These are phyloP conservation scores for Giardia muris DNA, from an alignment of 208 protist genomes.

Conservation along the genomic window DNA sequence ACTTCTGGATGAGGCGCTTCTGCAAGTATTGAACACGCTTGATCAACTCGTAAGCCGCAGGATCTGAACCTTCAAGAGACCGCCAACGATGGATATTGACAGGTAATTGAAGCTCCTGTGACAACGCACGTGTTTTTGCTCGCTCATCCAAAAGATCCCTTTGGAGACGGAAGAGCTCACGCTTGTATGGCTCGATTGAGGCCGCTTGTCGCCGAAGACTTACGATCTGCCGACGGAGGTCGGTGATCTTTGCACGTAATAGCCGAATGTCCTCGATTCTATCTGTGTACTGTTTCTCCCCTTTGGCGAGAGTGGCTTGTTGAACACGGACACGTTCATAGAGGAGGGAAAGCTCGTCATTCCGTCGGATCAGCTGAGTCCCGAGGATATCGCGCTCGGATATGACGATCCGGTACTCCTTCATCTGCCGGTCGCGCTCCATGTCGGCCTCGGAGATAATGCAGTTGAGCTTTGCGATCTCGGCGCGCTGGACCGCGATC, in stretches of 20 bases:
- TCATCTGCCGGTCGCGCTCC: constrained; percentile 61
- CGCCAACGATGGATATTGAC: constrained; percentile 92
- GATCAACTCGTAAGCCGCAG: constrained; percentile 71
- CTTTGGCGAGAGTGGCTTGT: constrained; percentile 69
- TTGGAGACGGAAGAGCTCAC: constrained; percentile 63
- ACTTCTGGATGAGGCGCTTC: constrained; percentile 72
- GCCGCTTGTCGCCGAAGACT: constrained; percentile 56
- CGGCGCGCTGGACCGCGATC: constrained; percentile 52
- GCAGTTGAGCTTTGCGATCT: constrained; percentile 67
- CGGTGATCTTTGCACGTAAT: constrained; percentile 63
- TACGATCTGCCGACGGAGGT: constrained; percentile 67
- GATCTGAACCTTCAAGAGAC: constrained; percentile 71
- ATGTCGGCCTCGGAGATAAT: constrained; percentile 76
- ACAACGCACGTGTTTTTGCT: constrained; percentile 62
- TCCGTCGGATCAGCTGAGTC: constrained; percentile 76
- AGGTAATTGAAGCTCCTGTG: constrained; percentile 79
- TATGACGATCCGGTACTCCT: constrained; percentile 67
- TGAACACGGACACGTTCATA: constrained; percentile 88
- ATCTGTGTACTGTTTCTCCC: constrained; percentile 70
- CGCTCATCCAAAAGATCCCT: constrained; percentile 66
- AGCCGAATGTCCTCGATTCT: constrained; percentile 61
- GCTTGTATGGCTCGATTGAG: constrained; percentile 63
- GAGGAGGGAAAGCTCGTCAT: constrained; percentile 80
- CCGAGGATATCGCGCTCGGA: constrained; percentile 74
- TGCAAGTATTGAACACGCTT: constrained; percentile 89